Evolutionary conservation across 805 yeast genomes (phyloP).

Genomic region (Sugiyamaella boreocaroliniensis): DNA sequence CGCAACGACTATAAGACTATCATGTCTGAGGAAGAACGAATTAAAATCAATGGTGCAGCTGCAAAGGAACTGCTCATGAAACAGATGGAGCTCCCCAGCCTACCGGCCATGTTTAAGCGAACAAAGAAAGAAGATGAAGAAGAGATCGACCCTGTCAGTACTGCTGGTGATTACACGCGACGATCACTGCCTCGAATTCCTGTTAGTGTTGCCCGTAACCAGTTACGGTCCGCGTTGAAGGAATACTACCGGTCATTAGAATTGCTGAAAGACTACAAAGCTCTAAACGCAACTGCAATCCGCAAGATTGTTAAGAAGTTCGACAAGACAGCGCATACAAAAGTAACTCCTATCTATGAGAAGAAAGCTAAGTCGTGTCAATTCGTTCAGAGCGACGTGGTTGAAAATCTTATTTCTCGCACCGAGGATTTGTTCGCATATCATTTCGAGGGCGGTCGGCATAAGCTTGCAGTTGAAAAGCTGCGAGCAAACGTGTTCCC

Average conservation of each 20-base stretch:
- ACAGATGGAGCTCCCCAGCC: conserved; percentile 18
- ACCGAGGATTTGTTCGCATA: conserved; percentile 63
- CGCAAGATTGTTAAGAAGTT: conserved; percentile 85
- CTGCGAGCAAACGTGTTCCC: conserved; percentile 44
- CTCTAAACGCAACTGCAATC: conserved; percentile 79
- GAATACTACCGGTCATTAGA: conserved; percentile 73
- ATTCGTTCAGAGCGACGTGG: conserved; percentile 54
- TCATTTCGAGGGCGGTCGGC: conserved; percentile 62
- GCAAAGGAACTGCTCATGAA: conserved; percentile 5
- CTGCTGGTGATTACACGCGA: conserved; percentile 45
- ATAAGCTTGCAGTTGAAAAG: conserved; percentile 66
- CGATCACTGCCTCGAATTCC: conserved; percentile 38
- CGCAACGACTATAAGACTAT: conserved; percentile 4
- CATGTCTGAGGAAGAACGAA: conserved; percentile 3
- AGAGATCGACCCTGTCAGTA: conserved; percentile 24
- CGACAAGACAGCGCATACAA: conserved; percentile 60
- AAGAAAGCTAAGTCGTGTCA: conserved; percentile 46
- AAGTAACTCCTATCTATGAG: conserved; percentile 45
- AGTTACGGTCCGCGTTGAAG: conserved; percentile 58
- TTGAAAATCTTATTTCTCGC: conserved; percentile 56
- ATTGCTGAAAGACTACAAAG: conserved; percentile 60
- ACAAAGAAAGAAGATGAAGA: conserved; percentile 3
- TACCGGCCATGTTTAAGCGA: conserved; percentile 13
- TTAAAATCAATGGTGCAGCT: not conserved
- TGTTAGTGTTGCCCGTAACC: conserved; percentile 57